Percentiles rank a stretch among this genome's conserved stretches.
Evolutionary conservation across 768 basidiomycete genomes (phyloP).

Genomic region (Pleurotus eryngii): DNA sequence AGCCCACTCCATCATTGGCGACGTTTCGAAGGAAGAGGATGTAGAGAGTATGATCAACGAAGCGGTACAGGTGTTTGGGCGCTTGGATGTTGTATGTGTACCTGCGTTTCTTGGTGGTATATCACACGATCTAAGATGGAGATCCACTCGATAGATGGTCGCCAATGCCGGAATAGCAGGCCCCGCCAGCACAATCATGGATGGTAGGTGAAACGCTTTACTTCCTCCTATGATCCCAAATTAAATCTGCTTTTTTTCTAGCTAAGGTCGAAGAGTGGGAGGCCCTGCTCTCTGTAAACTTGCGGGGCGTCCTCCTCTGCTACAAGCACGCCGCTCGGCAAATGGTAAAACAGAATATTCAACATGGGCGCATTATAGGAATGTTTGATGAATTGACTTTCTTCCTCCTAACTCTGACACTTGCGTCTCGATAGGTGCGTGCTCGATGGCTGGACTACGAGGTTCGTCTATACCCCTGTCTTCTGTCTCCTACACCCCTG

Average conservation of each 20-base stretch:
- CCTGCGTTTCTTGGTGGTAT: not conserved
- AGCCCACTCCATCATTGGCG: not conserved
- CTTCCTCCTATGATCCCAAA: not conserved
- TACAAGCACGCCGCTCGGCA: constrained; percentile 22
- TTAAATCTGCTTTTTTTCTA: not conserved
- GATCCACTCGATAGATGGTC: constrained; percentile 18
- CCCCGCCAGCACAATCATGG: constrained; percentile 8
- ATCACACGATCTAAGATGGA: not conserved
- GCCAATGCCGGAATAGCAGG: constrained; percentile 23
- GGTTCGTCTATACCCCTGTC: constrained; percentile 12
- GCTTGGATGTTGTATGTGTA: constrained; percentile 9
- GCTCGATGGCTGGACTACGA: constrained; percentile 24
- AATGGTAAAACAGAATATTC: constrained; percentile 24
- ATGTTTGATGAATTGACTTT: not conserved
- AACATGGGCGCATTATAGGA: constrained; percentile 28
- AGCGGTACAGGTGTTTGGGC: constrained; percentile 1
- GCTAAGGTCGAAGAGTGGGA: constrained; percentile 19
- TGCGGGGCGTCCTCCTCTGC: constrained; percentile 21
- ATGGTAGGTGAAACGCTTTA: not conserved
- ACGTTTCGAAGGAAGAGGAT: constrained; percentile 4
- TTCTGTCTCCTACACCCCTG: not conserved
- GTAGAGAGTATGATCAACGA: not conserved
- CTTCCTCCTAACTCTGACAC: not conserved
- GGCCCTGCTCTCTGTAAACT: constrained; percentile 17
- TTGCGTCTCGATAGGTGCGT: constrained; percentile 21